Conservation (phyloP, 2,329 filamentous ascomycete species). For the Hypoxylon sp. region DNA sequence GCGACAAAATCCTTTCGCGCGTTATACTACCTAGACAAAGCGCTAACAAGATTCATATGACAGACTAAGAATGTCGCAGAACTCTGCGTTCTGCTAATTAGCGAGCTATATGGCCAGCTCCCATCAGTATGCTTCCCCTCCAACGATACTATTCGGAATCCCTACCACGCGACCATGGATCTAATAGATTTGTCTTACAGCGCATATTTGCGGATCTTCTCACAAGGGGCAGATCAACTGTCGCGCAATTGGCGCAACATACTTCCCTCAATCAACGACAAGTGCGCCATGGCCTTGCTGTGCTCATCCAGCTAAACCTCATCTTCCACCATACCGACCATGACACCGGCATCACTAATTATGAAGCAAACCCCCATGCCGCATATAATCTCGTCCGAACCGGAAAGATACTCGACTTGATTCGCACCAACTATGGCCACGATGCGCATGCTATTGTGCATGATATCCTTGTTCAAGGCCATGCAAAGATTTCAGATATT, state of each 20-base stretch:
- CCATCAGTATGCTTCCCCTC: slow-evolving; percentile 78
- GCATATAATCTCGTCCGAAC: slow-evolving; percentile 87
- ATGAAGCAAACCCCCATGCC: slow-evolving; percentile 85
- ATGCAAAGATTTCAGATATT: slow-evolving; percentile 79
- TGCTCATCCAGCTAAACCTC: slow-evolving; percentile 90
- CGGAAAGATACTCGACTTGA: slow-evolving; percentile 83
- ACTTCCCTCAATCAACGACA: slow-evolving; percentile 82
- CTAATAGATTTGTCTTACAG: slow-evolving; percentile 63
- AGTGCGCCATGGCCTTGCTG: slow-evolving; percentile 83
- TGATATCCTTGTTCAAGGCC: slow-evolving; percentile 81
- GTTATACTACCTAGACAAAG: not conserved
- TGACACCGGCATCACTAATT: slow-evolving; percentile 76
- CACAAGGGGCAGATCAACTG: slow-evolving; percentile 81
- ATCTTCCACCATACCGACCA: slow-evolving; percentile 79
- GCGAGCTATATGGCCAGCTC: slow-evolving; percentile 91
- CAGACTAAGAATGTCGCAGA: slow-evolving; percentile 83
- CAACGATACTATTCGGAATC: not conserved
- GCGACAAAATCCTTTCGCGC: slow-evolving; percentile 4
- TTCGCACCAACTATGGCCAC: slow-evolving; percentile 81
- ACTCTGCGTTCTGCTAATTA: slow-evolving; percentile 90
- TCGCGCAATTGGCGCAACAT: slow-evolving; percentile 77
- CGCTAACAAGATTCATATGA: slow-evolving; percentile 48
- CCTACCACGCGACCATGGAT: slow-evolving; percentile 20
- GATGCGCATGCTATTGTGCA: slow-evolving; percentile 81
- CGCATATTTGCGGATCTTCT: slow-evolving; percentile 87